phyloP scores from a whole-genome alignment of 192 early-diverging fungal species.

The Chytriomyces confervae region DNA sequence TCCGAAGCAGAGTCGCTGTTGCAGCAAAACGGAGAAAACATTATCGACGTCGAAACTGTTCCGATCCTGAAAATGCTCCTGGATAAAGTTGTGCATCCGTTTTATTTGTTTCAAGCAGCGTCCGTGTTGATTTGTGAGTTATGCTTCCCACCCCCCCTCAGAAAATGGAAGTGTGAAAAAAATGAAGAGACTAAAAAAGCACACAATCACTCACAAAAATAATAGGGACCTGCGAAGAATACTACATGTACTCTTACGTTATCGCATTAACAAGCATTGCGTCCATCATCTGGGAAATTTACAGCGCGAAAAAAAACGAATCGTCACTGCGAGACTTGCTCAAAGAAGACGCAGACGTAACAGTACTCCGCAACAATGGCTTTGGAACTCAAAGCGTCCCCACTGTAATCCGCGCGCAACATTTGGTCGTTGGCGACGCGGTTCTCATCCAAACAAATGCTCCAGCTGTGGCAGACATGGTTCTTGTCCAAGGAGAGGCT shows the following conservation, averaged over 20 bases:
- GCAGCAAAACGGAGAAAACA: slow-evolving; percentile 44
- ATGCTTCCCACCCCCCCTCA: neutral
- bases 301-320: slow-evolving; percentile 45
- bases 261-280: slow-evolving; percentile 44
- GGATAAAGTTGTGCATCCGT: slow-evolving; percentile 54
- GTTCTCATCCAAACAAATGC: slow-evolving; percentile 34
- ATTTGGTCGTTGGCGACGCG: slow-evolving; percentile 55
- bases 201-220: neutral
- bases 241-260: slow-evolving; percentile 44
- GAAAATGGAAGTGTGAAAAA: slow-evolving; percentile 22
- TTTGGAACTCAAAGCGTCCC: slow-evolving; percentile 2
- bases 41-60: slow-evolving; percentile 40
- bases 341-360: slow-evolving; percentile 14
- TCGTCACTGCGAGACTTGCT: slow-evolving; percentile 39
- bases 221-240: slow-evolving; percentile 47
- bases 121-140: slow-evolving; percentile 51
- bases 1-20: slow-evolving; percentile 31
- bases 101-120: slow-evolving; percentile 55
- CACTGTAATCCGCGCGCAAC: slow-evolving; percentile 6
- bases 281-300: slow-evolving; percentile 55
- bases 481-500: slow-evolving; percentile 49
- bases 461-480: slow-evolving; percentile 44
- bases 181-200: neutral
- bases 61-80: slow-evolving; percentile 42
- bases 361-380: slow-evolving; percentile 17